Evolutionary conservation across 192 early-diverging fungal species (phyloP), one percentile per base, ranked within the genome.

Genomic region (Mortierella hygrophila): DNA sequence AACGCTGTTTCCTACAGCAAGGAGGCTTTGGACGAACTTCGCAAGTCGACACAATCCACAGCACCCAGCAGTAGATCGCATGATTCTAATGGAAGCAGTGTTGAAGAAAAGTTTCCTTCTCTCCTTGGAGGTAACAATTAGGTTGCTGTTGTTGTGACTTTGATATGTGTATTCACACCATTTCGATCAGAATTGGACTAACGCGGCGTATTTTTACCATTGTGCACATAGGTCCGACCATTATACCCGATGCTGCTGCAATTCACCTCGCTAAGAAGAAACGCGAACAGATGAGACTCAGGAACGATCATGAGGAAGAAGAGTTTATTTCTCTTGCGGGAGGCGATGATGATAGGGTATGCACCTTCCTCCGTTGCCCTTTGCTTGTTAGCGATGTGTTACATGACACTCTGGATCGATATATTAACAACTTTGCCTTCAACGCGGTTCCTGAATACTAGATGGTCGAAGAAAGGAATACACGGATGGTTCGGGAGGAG

Each of bases 261-360:
- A 92, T 93, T 68, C 85, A 89, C 70, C 87, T 90, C 0, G 92
- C 92, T 21, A 93, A 90, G 49, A 92, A 91, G 75, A 89, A 90
- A 71, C 78, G 91, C 38, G 91, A 92, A 49, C 89, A 90, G 68
- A 69, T 86, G 77, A 81, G 92, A 63, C 83, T 91, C 72, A 85
- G 88, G 60, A 81, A 82, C 37, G 80, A 79, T 42, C 65, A 35
- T 4, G 80, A 74, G 37, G 79, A 75, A 54, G 74, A 78, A 75
- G 89, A 89, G 23, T 89, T 88, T 68, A 88, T 89, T 46, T 80
- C 89, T 37, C 80, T 89, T 49, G 72, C 82, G 55, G 86, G 87
- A 55, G 82, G 84, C 70, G 84, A 86, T 26, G 84, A 86, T 57
- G 35, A 80, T 26, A 80, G 57, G 21, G 84, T 86, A 86, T 72